These are phyloP conservation scores for Cordyceps javanica DNA, from an alignment of 2,329 filamentous ascomycete genomes.

Conservation along the genomic window DNA sequence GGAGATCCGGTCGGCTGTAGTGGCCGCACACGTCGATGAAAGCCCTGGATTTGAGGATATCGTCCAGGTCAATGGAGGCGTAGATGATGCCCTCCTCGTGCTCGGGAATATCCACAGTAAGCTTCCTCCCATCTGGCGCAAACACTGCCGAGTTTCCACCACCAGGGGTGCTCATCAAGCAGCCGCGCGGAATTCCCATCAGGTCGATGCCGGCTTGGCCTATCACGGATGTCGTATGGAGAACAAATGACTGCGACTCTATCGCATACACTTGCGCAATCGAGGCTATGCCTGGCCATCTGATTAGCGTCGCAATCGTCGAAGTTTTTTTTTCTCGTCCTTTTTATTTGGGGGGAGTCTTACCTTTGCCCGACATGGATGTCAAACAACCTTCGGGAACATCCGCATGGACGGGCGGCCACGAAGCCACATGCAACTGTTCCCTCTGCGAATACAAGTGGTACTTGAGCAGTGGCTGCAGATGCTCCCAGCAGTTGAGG, in stretches of 20 bases:
- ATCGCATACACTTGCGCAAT: not conserved
- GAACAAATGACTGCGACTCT: not conserved
- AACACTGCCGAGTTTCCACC: not conserved
- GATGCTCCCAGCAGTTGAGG: slow-evolving; percentile 46
- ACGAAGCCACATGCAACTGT: slow-evolving; percentile 41
- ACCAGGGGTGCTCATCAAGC: not conserved
- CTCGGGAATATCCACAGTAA: not conserved
- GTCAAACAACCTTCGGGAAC: not conserved
- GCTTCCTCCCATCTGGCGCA: not conserved
- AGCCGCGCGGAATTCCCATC: not conserved
- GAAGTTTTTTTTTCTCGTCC: too few species aligned
- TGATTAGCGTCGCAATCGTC: not conserved
- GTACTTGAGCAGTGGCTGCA: slow-evolving; percentile 44
- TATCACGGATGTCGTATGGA: not conserved
- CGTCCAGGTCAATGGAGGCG: slow-evolving; percentile 43
- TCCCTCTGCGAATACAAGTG: slow-evolving; percentile 37
- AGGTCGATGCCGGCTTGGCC: not conserved
- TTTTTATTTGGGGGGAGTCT: too few species aligned
- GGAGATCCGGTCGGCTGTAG: slow-evolving; percentile 34
- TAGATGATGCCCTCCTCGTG: slow-evolving; percentile 40
- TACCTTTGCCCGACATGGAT: not conserved
- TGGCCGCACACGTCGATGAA: slow-evolving; percentile 33
- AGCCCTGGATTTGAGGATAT: slow-evolving; percentile 32
- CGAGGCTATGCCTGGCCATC: not conserved
- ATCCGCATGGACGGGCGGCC: slow-evolving; percentile 30